Evolutionary conservation across 257 asterid species (phyloP), one percentile per base, ranked within the genome.

Genomic region (Capsicum rhomboideum): DNA sequence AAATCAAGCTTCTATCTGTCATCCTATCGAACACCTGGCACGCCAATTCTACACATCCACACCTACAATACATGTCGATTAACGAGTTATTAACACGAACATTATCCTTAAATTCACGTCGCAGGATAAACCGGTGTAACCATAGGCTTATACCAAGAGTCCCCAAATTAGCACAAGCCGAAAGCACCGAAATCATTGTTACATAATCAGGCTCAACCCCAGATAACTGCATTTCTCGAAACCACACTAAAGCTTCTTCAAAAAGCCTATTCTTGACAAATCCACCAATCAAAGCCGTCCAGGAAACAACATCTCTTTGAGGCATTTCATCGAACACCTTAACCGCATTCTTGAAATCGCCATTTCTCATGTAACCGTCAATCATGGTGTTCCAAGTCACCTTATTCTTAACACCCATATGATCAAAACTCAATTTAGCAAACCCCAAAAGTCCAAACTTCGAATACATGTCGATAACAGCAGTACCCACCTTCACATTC

Each of bases 381-480:
- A 92, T 89, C 89, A 93, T 82, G 54, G 95, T 89, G 66, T 94
- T 94, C 98, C 97, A 94, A 53, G 98, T 85, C 53, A 92, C 94
- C 69, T 85, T 91, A 86, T 91, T 94, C 90, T 75, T 90, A 42
- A 77, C 7, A 37, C 8, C 71, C 92, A 93, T 78, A 64, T 54
- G 89, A 82, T 93, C 92, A 84, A 94, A 94, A 74, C 85, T 80
- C 91, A 89, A 86, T 82, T 89, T 88, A 18, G 92, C 93, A 69
- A 69, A 75, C 4, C 83, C 91, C 86, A 91, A 50, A 37, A 88
- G 49, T 28, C 92, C 92, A 84, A 91, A 87, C 79, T 89, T 94
- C 2, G 95, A 85, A 83, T 94, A 94, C 97, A 94, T 92, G 67
- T 89, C 94, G 9, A 93, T 71, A 84, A 93, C 71, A 31, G 97